A percentile compares a stretch with the other conserved stretches of the same genome.
phyloP scores from a whole-genome alignment of 768 basidiomycete species.

The Pleurotus platypus region DNA sequence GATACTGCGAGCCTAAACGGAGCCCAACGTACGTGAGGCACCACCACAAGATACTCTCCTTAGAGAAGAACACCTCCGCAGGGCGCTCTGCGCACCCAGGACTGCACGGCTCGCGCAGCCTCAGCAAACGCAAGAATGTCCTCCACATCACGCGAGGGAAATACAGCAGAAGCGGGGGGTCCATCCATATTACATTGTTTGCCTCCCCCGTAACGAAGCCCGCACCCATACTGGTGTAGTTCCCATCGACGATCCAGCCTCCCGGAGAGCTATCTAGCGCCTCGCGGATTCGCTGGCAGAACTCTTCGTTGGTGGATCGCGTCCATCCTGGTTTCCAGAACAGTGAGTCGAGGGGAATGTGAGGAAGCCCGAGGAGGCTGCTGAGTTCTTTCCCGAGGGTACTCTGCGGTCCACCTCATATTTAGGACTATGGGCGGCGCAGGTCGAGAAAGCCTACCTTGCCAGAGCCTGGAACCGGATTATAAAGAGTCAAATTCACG shows the following conservation, averaged over 20 bases:
- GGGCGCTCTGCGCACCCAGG: conserved; percentile 45
- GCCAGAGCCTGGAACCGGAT: conserved; percentile 20
- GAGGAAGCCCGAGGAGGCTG: conserved; percentile 37
- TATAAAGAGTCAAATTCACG: not conserved
- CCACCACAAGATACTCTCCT: conserved; percentile 51
- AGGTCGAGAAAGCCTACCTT: conserved; percentile 18
- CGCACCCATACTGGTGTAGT: conserved; percentile 29
- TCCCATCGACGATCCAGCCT: conserved; percentile 57
- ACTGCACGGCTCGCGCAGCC: conserved; percentile 35
- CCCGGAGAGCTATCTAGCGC: conserved; percentile 23
- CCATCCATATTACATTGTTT: conserved; percentile 62
- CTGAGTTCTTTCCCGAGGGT: conserved; percentile 46
- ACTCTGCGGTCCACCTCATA: conserved; percentile 26
- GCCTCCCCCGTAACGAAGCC: conserved; percentile 30
- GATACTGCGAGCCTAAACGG: no score
- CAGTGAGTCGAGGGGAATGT: conserved; percentile 43
- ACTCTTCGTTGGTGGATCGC: conserved; percentile 24
- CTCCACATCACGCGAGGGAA: conserved; percentile 55
- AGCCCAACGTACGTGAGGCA: conserved; percentile 23
- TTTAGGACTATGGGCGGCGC: not conserved
- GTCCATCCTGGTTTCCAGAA: conserved; percentile 51
- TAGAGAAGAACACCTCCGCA: conserved; percentile 38
- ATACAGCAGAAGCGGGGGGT: conserved; percentile 59
- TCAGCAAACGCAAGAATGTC: conserved; percentile 45
- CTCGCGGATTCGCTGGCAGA: conserved; percentile 22